Evolutionary conservation across 768 basidiomycete genomes (phyloP).

Genomic region (Leccinum truebloodii): DNA sequence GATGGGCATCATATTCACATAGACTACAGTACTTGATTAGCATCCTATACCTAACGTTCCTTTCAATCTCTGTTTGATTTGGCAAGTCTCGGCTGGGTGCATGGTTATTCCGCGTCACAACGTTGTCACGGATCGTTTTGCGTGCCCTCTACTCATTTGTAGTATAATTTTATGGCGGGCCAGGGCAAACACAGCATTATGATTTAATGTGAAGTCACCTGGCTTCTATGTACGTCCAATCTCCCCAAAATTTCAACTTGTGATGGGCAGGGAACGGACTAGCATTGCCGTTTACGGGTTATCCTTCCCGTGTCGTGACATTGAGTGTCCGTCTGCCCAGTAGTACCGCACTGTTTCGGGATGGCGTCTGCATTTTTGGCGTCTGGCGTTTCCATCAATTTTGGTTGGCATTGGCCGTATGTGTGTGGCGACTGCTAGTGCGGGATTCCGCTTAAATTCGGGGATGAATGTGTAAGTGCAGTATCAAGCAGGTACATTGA

Average conservation of each 20-base stretch:
- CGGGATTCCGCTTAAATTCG: neutral
- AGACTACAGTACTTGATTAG: neutral
- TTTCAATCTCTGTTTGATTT: neutral
- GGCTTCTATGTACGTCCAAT: neutral
- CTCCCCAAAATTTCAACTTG: neutral
- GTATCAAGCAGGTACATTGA: neutral
- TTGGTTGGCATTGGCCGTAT: neutral
- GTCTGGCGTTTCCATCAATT: neutral
- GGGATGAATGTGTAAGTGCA: neutral
- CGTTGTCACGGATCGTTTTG: neutral
- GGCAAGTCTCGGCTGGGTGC: neutral
- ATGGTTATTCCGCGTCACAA: neutral
- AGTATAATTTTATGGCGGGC: neutral
- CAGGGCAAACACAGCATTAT: neutral
- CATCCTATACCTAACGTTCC: neutral
- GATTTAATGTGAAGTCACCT: neutral
- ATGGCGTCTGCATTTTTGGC: neutral
- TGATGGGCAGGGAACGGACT: neutral
- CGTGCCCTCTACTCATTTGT: neutral
- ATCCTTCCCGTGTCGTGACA: neutral
- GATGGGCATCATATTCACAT: neutral
- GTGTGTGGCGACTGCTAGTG: neutral
- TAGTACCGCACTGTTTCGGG: neutral
- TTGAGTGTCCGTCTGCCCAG: neutral
- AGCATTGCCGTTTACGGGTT: neutral